Evolutionary conservation across 257 asterid species (phyloP), one percentile per base, ranked within the genome.

Genomic region (Anisodus acutangulus): DNA sequence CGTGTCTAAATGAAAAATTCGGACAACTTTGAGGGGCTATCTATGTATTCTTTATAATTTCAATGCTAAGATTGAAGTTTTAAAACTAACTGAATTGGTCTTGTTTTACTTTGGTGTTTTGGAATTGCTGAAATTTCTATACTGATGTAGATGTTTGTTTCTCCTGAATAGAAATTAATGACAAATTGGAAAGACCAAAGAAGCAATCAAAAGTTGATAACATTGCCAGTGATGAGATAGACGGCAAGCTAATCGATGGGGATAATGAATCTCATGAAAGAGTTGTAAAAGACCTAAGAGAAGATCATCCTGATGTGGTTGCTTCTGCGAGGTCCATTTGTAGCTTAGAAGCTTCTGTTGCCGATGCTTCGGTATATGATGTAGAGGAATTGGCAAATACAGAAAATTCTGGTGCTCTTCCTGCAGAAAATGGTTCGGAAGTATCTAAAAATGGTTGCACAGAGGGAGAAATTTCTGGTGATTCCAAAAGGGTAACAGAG

Each of bases 151-250:
- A 70, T 39, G 49, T 80, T 45, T 79, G 85, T 86, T 72, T 39
- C 10, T 76, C 86, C 49, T 43, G 58, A 26, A 31, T 86, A 93
- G 97, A 88, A 87, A 87, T 76, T 83, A 91, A 82, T 54, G 85
- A 84, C 67, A 86, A 84, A 85, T 86, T 87, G 82, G 90, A 86
- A 83, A 86, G 81, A 86, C 86, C 55, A 55, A 88, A 85, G 86
- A 70, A 69, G 63, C 41, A 79, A 71, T 79, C 83, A 85, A 85
- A 63, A 31, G 76, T 55, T 84, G 79, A 87, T 86, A 71, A 84
- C 84, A 84, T 72, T 64, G 85, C 85, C 82, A 82, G 82, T 49
- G 45, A 85, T 19, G 82, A 76, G n/a, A 69, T 58, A 74, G 87
- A 17, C 84, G 87, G 86, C 37, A 86, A 90, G 88, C 71, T 43